A percentile compares a stretch with the other conserved stretches of the same genome.
Conservation (phyloP, 345 rosid genomes). For the Eucalyptus tenuipes region DNA sequence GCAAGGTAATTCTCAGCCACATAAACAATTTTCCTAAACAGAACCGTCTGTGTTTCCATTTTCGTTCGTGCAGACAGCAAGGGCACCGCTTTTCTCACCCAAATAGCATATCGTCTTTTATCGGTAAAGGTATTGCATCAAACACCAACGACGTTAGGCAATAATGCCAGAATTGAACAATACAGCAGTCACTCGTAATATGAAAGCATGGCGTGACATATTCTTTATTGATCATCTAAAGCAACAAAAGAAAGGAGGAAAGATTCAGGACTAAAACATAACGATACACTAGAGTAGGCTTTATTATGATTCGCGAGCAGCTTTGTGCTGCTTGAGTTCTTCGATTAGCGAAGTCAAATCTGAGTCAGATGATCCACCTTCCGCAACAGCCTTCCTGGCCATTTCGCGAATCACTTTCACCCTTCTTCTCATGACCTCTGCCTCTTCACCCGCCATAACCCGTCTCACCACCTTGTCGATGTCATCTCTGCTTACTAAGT, state of each 20-base stretch:
- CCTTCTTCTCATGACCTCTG: not conserved
- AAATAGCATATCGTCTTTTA: not conserved
- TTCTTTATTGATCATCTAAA: not conserved
- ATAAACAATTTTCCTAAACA: not conserved
- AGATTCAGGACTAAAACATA: not conserved
- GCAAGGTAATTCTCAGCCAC: not conserved
- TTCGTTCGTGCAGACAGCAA: not conserved
- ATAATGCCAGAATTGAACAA: not conserved
- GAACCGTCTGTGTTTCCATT: not conserved
- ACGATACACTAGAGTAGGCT: not conserved
- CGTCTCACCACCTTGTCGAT: not conserved
- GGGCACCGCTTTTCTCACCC: not conserved
- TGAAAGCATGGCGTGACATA: not conserved
- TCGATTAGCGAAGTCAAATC: not conserved
- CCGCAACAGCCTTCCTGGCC: slow-evolving; percentile 14
- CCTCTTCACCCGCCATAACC: not conserved
- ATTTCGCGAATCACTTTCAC: not conserved
- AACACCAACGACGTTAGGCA: not conserved
- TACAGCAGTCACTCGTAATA: not conserved
- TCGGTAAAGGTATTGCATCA: not conserved
- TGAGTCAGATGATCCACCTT: slow-evolving; percentile 17
- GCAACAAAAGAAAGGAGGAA: not conserved
- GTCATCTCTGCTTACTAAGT: not conserved
- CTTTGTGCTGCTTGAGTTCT: not conserved
- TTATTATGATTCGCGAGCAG: not conserved